phyloP scores from a whole-genome alignment of 768 basidiomycete species.

The Suillus alpinus region DNA sequence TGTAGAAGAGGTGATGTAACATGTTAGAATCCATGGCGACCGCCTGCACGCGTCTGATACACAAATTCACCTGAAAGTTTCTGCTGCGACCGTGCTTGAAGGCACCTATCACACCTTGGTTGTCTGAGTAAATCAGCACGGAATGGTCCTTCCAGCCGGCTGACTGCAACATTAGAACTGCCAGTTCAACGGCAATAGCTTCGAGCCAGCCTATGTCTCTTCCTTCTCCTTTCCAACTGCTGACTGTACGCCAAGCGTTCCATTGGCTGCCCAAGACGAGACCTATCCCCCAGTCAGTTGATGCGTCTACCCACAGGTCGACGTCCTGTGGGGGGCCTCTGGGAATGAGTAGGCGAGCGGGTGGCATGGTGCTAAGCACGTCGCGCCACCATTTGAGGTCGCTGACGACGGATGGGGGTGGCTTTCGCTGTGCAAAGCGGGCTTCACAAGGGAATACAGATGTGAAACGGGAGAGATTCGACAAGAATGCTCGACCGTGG shows the following conservation, averaged over 20 bases:
- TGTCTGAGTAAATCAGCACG: conserved; percentile 17
- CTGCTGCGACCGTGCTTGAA: conserved; percentile 32
- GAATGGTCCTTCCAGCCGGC: not conserved
- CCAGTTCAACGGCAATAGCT: conserved; percentile 40
- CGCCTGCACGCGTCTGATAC: rapidly evolving
- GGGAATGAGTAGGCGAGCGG: too few species aligned
- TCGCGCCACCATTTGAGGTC: not conserved
- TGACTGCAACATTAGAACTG: conserved; percentile 19
- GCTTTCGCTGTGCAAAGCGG: too few species aligned
- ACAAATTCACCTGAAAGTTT: conserved; percentile 24
- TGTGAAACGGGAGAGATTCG: not conserved
- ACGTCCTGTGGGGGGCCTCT: not conserved
- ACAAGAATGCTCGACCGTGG: not conserved
- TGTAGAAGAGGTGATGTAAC: not conserved
- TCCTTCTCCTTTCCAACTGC: conserved; percentile 27
- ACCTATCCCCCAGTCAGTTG: not conserved
- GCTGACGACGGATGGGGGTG: not conserved
- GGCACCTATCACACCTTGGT: conserved; percentile 36
- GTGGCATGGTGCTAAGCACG: too few species aligned
- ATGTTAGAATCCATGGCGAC: not conserved
- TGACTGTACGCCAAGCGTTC: conserved; percentile 31
- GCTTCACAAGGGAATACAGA: not conserved
- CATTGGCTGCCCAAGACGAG: not conserved
- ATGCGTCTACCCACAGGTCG: not conserved
- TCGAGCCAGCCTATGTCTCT: conserved; percentile 49